Conservation (phyloP, 305 asterid genomes). For the Fraxinus paxiana region DNA sequence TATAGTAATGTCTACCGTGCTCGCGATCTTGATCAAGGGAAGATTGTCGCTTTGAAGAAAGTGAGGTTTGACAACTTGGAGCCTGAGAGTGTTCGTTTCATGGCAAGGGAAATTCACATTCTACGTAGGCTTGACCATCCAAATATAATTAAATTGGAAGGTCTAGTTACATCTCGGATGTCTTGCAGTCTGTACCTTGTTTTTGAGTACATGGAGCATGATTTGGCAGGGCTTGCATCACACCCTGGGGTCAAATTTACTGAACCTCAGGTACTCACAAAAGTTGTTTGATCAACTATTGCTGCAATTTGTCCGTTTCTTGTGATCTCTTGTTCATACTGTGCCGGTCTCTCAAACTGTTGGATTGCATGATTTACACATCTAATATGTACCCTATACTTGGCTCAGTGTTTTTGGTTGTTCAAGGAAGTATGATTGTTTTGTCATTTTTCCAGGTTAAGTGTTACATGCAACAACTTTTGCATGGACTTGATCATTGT, state of each 20-base stretch:
- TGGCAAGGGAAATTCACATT: slow-evolving; percentile 91
- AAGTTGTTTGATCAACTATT: slow-evolving; percentile 11
- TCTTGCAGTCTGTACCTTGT: slow-evolving; percentile 90
- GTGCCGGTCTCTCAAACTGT: neutral
- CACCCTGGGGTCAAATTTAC: slow-evolving; percentile 81
- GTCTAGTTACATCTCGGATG: slow-evolving; percentile 88
- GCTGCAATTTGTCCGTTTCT: neutral
- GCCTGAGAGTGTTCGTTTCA: slow-evolving; percentile 87
- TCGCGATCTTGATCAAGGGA: slow-evolving; percentile 77
- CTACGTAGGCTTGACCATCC: slow-evolving; percentile 88
- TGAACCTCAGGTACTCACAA: slow-evolving; percentile 65
- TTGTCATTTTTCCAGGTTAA: slow-evolving; percentile 56
- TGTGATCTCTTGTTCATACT: neutral
- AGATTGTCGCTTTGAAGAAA: slow-evolving; percentile 85
- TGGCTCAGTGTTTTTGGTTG: neutral
- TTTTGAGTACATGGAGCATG: slow-evolving; percentile 96
- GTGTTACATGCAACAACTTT: slow-evolving; percentile 84
- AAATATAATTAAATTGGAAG: slow-evolving; percentile 79
- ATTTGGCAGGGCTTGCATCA: slow-evolving; percentile 86
- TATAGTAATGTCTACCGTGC: slow-evolving; percentile 89
- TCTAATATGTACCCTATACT: neutral
- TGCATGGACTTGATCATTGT: slow-evolving; percentile 82
- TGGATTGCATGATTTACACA: neutral
- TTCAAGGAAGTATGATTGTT: slow-evolving; percentile 14
- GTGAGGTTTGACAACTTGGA: slow-evolving; percentile 89